Evolutionary conservation across 352 stramenopile genomes (phyloP), one percentile per base, ranked within the genome.

Genomic region (Saprolegnia parasitica): DNA sequence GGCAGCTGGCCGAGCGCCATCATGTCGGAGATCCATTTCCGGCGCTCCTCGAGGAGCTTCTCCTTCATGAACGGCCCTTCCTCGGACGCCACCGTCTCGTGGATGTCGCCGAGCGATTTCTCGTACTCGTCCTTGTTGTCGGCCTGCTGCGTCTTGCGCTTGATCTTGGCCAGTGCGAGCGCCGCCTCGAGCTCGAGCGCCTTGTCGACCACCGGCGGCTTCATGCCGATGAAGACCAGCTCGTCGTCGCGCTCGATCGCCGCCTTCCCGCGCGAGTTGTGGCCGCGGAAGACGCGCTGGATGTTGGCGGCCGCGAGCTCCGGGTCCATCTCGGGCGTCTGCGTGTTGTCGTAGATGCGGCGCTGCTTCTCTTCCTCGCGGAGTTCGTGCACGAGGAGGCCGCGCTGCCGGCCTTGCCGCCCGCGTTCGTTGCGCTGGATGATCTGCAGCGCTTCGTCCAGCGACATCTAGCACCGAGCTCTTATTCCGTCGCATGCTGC

Each of bases 171-270:
- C 37, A 95, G 77, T 0, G 81, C 74, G 5, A 98, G 75, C 55
- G 90, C 79, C 57, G 81, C 84, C 67, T 96, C 81, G 4, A 97
- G 73, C 37, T 76, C 71, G 24, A 86, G 83, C 13, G 81, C 77
- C 74, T 86, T 76, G 5, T 77, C 77, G 23, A 71, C 67, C 0
- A 64, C 46, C 8, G 83, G 81, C 11, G 86, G 77, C 71, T 91
- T 96, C 92, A 98, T 98, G 37, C 95, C 95, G 64, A 98, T 94
- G 58, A 98, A 98, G 35, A 97, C 71, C 24, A 96, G 81, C 77
- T 95, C 83, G 21, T 88, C 80, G 67, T 96, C 83, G 18, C 86
- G 86, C 61, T 95, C 89, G 2, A 81, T 71, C 32, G 72, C 60
- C 15, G 88, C 88, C 32, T 75, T 77, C 24, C 77, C 81, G 18